phyloP scores from a whole-genome alignment of 257 asterid genomes.

The Salvia rosmarinus region DNA sequence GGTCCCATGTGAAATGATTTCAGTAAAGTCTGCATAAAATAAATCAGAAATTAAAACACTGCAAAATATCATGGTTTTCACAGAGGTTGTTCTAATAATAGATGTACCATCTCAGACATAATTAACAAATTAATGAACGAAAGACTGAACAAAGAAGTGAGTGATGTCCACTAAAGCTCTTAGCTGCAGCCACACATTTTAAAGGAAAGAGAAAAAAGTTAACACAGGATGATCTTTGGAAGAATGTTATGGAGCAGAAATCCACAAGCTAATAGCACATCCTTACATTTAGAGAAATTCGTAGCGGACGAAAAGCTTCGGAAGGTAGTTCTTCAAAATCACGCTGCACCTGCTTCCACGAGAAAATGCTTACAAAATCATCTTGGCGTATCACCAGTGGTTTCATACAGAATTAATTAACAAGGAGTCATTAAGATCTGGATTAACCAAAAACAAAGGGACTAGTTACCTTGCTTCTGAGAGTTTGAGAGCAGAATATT shows the following conservation, averaged over 20 bases:
- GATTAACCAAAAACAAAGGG: background rate
- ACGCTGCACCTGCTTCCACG: constrained; percentile 79
- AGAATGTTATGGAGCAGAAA: constrained; percentile 17
- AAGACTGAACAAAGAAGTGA: constrained; percentile 7
- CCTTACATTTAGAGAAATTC: constrained; percentile 89
- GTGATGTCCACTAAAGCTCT: constrained; percentile 8
- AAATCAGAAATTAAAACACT: constrained; percentile 20
- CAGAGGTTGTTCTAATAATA: background rate
- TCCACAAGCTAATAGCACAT: constrained; percentile 28
- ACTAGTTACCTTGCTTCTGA: constrained; percentile 87
- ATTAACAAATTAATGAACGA: constrained; percentile 11
- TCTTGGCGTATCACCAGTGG: constrained; percentile 27
- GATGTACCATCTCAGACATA: constrained; percentile 7
- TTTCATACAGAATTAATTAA: background rate
- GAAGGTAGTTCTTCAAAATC: constrained; percentile 99
- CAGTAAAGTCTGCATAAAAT: constrained; percentile 72
- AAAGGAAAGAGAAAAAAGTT: constrained; percentile 23
- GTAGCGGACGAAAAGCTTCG: constrained; percentile 89
- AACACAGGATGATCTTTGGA: constrained; percentile 4
- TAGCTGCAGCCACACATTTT: constrained; percentile 12
- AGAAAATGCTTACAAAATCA: constrained; percentile 27
- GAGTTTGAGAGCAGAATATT: constrained; percentile 97
- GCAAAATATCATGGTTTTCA: background rate
- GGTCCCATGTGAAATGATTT: constrained; percentile 93
- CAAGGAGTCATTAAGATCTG: constrained; percentile 17